Evolutionary conservation across 805 yeast species (phyloP).

Genomic region (Maudiozyma pseudohumilis): DNA sequence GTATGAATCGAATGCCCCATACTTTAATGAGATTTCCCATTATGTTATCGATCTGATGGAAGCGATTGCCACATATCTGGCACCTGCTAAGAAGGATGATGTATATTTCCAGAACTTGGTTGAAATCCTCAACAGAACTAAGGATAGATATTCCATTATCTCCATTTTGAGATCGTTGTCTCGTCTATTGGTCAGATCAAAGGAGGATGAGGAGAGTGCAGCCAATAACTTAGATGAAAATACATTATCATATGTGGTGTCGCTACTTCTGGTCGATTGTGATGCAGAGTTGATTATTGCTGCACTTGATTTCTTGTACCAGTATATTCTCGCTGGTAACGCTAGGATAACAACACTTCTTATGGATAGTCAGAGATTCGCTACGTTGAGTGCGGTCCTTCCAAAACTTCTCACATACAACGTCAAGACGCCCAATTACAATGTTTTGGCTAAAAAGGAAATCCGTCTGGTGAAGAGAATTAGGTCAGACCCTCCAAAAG

Average conservation of each 20-base stretch:
- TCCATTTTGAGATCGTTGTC: constrained; percentile 68
- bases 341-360: constrained; percentile 45
- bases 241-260: constrained; percentile 44
- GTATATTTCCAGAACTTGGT: constrained; percentile 46
- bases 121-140: constrained; percentile 38
- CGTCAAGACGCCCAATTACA: constrained; percentile 30
- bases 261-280: constrained; percentile 42
- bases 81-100: constrained; percentile 65
- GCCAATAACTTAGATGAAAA: constrained; percentile 38
- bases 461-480: constrained; percentile 44
- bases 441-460: constrained; percentile 18
- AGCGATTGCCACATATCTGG: constrained; percentile 69
- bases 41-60: constrained; percentile 76
- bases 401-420: constrained; percentile 52
- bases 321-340: constrained; percentile 57
- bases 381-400: constrained; percentile 46
- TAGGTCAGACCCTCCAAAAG: constrained; percentile 52
- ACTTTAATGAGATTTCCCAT: constrained; percentile 48
- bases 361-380: constrained; percentile 38
- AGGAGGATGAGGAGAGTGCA: constrained; percentile 38
- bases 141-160: constrained; percentile 62
- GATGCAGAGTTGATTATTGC: constrained; percentile 66
- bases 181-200: constrained; percentile 60
- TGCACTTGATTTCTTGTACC: constrained; percentile 72
- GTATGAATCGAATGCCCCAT: constrained; percentile 27